Base-by-base conservation (phyloP, 306 rosid species). In the Vicia sativa region DNA sequence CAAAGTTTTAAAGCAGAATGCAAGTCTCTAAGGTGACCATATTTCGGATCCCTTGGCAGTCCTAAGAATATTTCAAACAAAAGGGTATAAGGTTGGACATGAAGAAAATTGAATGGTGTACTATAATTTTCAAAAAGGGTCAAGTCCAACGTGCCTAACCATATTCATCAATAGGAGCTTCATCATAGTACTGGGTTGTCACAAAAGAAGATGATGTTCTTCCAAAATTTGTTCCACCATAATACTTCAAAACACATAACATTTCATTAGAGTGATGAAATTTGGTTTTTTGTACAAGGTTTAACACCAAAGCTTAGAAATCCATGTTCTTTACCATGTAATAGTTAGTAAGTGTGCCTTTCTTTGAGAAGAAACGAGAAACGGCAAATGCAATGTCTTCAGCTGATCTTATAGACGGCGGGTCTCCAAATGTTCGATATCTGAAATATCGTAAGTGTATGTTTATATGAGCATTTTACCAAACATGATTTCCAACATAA, bases 281-380 rank as follows among this genome's bases (percentile, higher is more conserved):
- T 43, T 43, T 31, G 28, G 3, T 29, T 65, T 65, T 46, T 45
- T 13, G 3, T 6, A 6, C 18, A 46, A 34, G 15, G 34, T 15
- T 29, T 48, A 46, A 39, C 29, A 14, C 31, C 8, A 46, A 31
- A 48, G 37, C 29, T 46, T 16, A 3, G n/a, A 37, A 9, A 19
- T 0, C 1, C 50, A 37, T 66, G 46, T 13, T 66, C 3, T 54
- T 23, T 52, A 68, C 73, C 63, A 67, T 67, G 15, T 67, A 67
- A 37, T 67, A 67, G 72, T 67, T 67, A 16, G 50, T 14, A 35
- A 67, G 50, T 19, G 62, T 52, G 23, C 72, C 72, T 11, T 67
- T 67, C 62, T 67, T 67, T 35, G 72, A 67, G 62, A 67, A 67
- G 72, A 67, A 67, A 19, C 72, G 61, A 52, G 62, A 50, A 37